Evolutionary conservation across 2,329 filamentous ascomycete genomes (phyloP).

Genomic region (Phialophora macrospora): DNA sequence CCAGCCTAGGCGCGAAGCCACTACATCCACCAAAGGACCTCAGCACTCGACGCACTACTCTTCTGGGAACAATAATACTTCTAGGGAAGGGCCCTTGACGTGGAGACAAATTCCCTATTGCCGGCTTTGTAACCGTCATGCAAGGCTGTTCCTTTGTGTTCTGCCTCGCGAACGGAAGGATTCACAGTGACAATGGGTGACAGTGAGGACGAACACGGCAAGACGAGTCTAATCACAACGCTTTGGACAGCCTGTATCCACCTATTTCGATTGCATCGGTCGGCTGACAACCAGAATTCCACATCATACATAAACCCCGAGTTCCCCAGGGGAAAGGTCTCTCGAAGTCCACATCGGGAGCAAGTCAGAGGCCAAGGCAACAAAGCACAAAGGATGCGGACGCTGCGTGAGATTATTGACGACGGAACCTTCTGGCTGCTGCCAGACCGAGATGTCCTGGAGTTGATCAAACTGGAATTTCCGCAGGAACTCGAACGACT

Average conservation of each 20-base stretch:
- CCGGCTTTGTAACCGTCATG: neutral
- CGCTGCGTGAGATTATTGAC: slow-evolving; percentile 19
- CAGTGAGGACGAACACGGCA: neutral
- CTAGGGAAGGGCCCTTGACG: neutral
- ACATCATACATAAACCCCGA: neutral
- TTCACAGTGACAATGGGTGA: slow-evolving; percentile 23
- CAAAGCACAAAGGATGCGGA: slow-evolving; percentile 12
- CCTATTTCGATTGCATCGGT: neutral
- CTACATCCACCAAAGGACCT: neutral
- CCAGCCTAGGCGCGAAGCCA: neutral
- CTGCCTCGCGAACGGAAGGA: slow-evolving; percentile 2
- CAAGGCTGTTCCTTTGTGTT: slow-evolving; percentile 9
- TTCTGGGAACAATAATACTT: neutral
- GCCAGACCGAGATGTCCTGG: slow-evolving; percentile 37
- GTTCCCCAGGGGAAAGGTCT: neutral
- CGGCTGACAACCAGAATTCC: neutral
- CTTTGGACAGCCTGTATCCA: slow-evolving; percentile 12
- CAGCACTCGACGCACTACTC: neutral
- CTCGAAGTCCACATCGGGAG: neutral
- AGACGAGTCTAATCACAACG: slow-evolving; percentile 3
- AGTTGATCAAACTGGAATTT: slow-evolving; percentile 39
- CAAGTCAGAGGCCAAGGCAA: neutral
- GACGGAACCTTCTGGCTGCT: slow-evolving; percentile 31
- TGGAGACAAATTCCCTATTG: neutral
- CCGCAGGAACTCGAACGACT: slow-evolving; percentile 42